Evolutionary conservation across 495 filamentous ascomycete species (phyloP), one percentile per base, ranked within the genome.

Genomic region (Podospora anserina): DNA sequence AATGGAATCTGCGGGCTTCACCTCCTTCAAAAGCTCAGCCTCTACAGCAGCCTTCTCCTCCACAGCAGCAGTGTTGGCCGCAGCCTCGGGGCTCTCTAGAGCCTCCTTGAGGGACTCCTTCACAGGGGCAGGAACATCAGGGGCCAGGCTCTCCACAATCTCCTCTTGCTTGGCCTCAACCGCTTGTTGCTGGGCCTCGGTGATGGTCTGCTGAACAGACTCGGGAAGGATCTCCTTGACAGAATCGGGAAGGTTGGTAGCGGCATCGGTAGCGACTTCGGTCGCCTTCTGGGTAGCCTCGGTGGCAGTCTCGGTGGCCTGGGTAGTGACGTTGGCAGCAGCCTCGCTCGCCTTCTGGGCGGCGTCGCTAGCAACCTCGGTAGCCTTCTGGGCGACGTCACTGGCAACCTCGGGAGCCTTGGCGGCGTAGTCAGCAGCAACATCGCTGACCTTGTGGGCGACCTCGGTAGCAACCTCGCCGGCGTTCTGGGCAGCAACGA

Each of bases 31-130:
- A 2, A 93, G 79, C 78, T 93, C 88, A 23, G 86, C 72, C 79
- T 94, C 92, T 39, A 92, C 81, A 19, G 85, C 88, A 76, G 86
- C 88, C 87, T 96, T 96, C 76, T 93, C 91, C 66, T 86, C 85
- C 9, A 95, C 90, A 4, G 87, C 87, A 56, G 84, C 83, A 18
- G 85, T 79, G 77, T 88, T 88, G 28, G 85, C 87, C 26, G 90
- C 87, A 19, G 91, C 92, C 78, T 96, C 92, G 32, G 91, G 89
- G 59, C 81, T 81, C 66, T 80, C 71, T 60, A 88, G 84, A 18
- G 92, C 86, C 70, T 88, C 84, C 55, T 82, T 75, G 32, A 92
- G 82, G 2, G 91, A 93, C 61, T 92, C 85, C 81, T 90, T 90
- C 49, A 94, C 92, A 65, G 88, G 82, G 6, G 84, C 81, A 5